Evolutionary conservation across 352 stramenopile genomes (phyloP).

Genomic region (Phytophthora megakarya): DNA sequence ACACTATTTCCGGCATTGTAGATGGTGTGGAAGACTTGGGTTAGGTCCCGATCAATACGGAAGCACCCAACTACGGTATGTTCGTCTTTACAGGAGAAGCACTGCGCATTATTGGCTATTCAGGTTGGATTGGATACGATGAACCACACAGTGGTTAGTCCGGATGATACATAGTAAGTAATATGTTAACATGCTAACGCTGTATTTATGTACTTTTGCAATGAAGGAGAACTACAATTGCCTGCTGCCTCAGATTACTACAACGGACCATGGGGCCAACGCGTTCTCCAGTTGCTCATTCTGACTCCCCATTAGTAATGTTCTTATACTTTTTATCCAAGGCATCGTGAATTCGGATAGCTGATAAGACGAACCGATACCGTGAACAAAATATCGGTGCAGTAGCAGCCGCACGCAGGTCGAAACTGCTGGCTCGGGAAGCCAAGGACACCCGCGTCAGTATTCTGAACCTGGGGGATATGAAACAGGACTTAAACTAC

Average conservation of each 20-base stretch:
- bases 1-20: too few species aligned
- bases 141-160: background rate
- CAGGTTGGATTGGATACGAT: too few species aligned
- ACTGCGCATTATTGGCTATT: too few species aligned
- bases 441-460: constrained; percentile 6
- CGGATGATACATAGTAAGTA: background rate
- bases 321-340: constrained; percentile 36
- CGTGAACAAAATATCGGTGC: background rate
- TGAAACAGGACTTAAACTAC: background rate
- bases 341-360: constrained; percentile 12
- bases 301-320: constrained; percentile 11
- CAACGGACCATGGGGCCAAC: background rate
- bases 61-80: too few species aligned
- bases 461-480: background rate
- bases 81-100: too few species aligned
- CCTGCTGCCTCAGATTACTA: background rate
- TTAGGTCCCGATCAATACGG: too few species aligned
- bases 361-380: constrained; percentile 23
- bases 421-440: too few species aligned
- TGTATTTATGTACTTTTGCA: background rate
- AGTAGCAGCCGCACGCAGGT: background rate
- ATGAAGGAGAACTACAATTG: background rate
- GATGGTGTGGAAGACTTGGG: too few species aligned
- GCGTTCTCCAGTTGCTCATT: constrained; percentile 13
- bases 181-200: background rate